phyloP scores from a whole-genome alignment of 495 filamentous ascomycete genomes.

The Bryoglossum gracile region DNA sequence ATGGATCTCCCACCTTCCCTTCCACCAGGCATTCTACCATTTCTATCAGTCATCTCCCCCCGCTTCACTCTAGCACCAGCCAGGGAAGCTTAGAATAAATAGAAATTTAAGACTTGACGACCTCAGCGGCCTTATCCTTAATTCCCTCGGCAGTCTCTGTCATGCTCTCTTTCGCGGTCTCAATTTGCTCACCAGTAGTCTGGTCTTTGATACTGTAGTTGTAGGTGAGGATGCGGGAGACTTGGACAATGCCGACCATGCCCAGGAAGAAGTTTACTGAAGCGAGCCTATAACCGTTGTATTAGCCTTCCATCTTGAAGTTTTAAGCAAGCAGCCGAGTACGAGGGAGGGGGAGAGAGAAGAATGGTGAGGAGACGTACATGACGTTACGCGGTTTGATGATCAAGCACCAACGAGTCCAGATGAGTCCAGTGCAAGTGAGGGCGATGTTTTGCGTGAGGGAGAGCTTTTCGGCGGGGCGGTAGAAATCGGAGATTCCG shows the following conservation, averaged over 20 bases:
- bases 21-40: no score
- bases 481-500: constrained; percentile 83
- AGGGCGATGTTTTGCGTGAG: constrained; percentile 85
- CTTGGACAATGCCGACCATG: constrained; percentile 75
- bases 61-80: background rate
- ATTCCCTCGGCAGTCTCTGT: constrained; percentile 35
- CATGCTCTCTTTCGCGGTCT: constrained; percentile 35
- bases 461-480: constrained; percentile 88
- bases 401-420: constrained; percentile 97
- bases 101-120: constrained; percentile 27
- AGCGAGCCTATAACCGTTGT: constrained; percentile 54
- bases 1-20: no score
- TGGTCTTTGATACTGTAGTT: constrained; percentile 50
- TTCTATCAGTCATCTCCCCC: background rate
- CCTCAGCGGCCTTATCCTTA: constrained; percentile 37
- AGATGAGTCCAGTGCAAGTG: constrained; percentile 85
- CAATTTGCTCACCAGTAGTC: constrained; percentile 26
- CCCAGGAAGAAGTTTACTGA: constrained; percentile 98
- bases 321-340: background rate
- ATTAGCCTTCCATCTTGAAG: background rate
- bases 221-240: constrained; percentile 66
- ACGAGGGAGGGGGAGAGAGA: background rate
- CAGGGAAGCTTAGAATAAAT: background rate
- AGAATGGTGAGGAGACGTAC: constrained; percentile 41
- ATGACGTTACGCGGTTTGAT: constrained; percentile 89